A percentile compares a stretch with the other conserved stretches of the same genome.
Evolutionary conservation across 148 eudicot genomes (phyloP).

Genomic region (Cornus florida): DNA sequence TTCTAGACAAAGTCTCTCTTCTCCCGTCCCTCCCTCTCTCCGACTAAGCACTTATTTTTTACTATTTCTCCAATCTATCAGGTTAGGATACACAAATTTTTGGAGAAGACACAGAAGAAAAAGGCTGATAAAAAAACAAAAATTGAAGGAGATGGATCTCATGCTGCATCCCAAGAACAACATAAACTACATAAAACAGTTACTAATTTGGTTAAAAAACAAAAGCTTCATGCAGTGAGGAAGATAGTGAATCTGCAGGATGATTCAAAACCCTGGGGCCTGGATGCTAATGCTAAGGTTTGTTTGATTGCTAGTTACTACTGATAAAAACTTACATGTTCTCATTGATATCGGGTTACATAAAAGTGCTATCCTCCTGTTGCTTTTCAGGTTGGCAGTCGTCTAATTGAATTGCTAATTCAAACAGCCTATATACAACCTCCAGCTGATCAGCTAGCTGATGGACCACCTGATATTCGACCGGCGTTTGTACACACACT

Average conservation of each 20-base stretch:
- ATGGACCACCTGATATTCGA: slow-evolving; percentile 70
- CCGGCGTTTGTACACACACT: slow-evolving; percentile 82
- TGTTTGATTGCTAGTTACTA: slow-evolving; percentile 2
- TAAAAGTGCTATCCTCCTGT: slow-evolving; percentile 11
- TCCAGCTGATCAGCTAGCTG: slow-evolving; percentile 60
- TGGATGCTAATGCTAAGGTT: slow-evolving; percentile 84
- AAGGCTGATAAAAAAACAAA: slow-evolving; percentile 32
- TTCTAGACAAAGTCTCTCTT: background rate
- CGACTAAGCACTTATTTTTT: background rate
- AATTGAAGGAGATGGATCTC: slow-evolving; percentile 37
- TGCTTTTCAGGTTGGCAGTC: slow-evolving; percentile 78
- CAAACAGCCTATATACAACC: slow-evolving; percentile 83
- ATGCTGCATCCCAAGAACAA: slow-evolving; percentile 36
- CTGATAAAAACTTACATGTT: background rate
- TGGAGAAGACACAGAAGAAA: slow-evolving; percentile 66
- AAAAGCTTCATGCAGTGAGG: slow-evolving; percentile 64
- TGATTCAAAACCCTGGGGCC: slow-evolving; percentile 69
- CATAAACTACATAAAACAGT: slow-evolving; percentile 54
- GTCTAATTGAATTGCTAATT: slow-evolving; percentile 74
- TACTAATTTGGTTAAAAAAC: slow-evolving; percentile 70
- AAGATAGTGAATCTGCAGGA: slow-evolving; percentile 52
- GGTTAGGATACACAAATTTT: slow-evolving; percentile 71
- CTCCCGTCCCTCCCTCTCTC: background rate
- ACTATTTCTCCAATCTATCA: slow-evolving; percentile 22
- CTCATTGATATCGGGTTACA: background rate